Conservation (phyloP, 441 rosid genomes). For the Erodium trifolium region DNA sequence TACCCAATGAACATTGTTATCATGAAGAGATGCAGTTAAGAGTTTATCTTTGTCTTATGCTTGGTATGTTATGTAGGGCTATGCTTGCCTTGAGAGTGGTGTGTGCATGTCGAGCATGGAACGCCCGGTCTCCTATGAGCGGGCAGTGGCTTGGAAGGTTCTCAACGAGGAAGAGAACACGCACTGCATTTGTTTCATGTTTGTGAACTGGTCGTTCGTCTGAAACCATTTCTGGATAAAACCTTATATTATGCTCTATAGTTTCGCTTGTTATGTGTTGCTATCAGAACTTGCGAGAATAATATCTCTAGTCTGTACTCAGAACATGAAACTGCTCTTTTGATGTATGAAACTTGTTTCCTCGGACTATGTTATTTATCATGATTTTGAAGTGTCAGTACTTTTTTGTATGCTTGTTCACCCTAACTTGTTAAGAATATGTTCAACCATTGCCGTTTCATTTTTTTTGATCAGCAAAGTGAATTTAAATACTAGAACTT, state of each 20-base stretch:
- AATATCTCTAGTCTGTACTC: not conserved
- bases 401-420: too few species aligned
- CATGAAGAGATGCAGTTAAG: too few species aligned
- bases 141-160: constrained; percentile 99
- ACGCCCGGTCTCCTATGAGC: constrained; percentile 85
- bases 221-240: constrained; percentile 22
- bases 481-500: too few species aligned
- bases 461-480: too few species aligned
- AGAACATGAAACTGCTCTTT: not conserved
- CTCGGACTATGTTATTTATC: not conserved
- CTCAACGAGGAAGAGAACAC: constrained; percentile 87
- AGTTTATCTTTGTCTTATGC: too few species aligned
- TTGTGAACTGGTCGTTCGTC: constrained; percentile 95
- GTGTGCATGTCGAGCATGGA: constrained; percentile 98
- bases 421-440: too few species aligned
- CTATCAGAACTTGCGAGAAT: not conserved
- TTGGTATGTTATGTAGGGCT: constrained; percentile 39
- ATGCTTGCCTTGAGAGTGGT: constrained; percentile 83
- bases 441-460: too few species aligned
- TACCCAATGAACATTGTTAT: too few species aligned
- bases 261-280: not conserved
- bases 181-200: constrained; percentile 94
- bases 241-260: not conserved
- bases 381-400: not conserved
- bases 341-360: not conserved